Conservation (phyloP, 2,329 filamentous ascomycete species). For the Monosporascus sp. region DNA sequence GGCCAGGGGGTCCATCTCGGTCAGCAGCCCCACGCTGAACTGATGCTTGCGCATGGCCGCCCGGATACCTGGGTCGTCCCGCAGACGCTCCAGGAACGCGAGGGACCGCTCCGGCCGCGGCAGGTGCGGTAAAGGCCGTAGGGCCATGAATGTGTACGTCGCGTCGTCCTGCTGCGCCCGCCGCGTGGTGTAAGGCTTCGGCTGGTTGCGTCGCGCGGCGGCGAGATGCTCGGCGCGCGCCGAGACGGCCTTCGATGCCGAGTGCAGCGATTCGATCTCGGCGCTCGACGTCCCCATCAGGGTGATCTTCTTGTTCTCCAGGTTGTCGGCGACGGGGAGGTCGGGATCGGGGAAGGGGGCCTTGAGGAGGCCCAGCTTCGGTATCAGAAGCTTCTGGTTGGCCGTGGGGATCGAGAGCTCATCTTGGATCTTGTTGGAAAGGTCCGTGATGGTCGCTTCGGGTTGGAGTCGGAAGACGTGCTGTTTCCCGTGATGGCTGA, state of each 20-base stretch:
- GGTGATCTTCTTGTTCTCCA: conserved; percentile 55
- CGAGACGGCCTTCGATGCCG: conserved; percentile 43
- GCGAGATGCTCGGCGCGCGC: conserved; percentile 40
- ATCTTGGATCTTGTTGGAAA: conserved; percentile 53
- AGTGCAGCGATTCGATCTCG: conserved; percentile 52
- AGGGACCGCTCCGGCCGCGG: conserved; percentile 68
- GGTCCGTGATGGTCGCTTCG: conserved; percentile 48
- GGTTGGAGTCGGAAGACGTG: conserved; percentile 39
- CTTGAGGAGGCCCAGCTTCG: conserved; percentile 61
- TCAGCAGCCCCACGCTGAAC: conserved; percentile 80
- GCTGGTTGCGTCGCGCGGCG: conserved; percentile 23
- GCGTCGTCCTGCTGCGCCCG: conserved; percentile 47
- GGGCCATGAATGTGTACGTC: conserved; percentile 74
- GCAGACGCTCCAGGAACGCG: conserved; percentile 68
- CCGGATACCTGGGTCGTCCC: conserved; percentile 79
- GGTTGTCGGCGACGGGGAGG: conserved; percentile 38
- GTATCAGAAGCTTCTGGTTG: conserved; percentile 65
- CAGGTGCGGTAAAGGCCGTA: conserved; percentile 72
- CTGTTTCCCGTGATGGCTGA: conserved; percentile 42
- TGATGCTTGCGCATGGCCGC: conserved; percentile 77
- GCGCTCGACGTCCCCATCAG: conserved; percentile 59
- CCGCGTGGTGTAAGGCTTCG: conserved; percentile 21
- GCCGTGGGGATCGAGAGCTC: conserved; percentile 52
- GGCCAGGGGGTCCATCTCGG: conserved; percentile 88
- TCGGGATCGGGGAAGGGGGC: conserved; percentile 56